Percentiles rank a stretch among this genome's conserved stretches.
phyloP scores from a whole-genome alignment of 768 basidiomycete genomes.

The Leccinellum luteum region DNA sequence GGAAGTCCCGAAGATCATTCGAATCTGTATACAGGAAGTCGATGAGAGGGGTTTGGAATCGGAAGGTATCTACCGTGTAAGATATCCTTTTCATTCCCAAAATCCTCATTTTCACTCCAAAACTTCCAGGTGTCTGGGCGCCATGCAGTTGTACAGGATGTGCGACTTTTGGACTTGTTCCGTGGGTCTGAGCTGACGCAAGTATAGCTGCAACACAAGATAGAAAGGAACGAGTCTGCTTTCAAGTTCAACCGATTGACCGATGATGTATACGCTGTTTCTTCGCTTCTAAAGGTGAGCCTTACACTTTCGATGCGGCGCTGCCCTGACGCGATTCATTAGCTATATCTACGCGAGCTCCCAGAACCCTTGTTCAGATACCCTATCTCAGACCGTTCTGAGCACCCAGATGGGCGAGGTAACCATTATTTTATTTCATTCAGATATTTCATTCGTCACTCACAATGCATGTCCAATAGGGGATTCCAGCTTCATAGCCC shows the following conservation, averaged over 20 bases:
- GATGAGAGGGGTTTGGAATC: slow-evolving; percentile 74
- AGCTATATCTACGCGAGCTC: slow-evolving; percentile 82
- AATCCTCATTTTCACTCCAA: slow-evolving; percentile 2
- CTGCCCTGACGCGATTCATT: not conserved
- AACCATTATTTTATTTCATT: slow-evolving; percentile 8
- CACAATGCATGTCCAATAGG: slow-evolving; percentile 46
- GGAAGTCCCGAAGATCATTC: slow-evolving; percentile 75
- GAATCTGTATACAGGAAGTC: slow-evolving; percentile 78
- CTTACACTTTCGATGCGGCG: not conserved
- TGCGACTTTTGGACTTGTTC: slow-evolving; percentile 32
- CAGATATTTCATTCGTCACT: not conserved
- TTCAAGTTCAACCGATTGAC: slow-evolving; percentile 69
- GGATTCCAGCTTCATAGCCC: slow-evolving; percentile 62
- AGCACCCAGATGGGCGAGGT: slow-evolving; percentile 80
- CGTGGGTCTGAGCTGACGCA: slow-evolving; percentile 2
- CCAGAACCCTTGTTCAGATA: slow-evolving; percentile 89
- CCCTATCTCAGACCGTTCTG: slow-evolving; percentile 74
- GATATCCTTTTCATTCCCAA: slow-evolving; percentile 16
- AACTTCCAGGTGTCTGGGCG: slow-evolving; percentile 70
- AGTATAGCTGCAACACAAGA: slow-evolving; percentile 73
- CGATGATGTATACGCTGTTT: slow-evolving; percentile 82
- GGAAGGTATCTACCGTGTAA: slow-evolving; percentile 80
- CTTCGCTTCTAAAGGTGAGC: slow-evolving; percentile 78
- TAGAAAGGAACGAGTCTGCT: slow-evolving; percentile 76
- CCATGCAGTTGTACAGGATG: slow-evolving; percentile 80